Base-by-base conservation (phyloP, 2,329 filamentous ascomycete genomes). In the Lachnellula occidentalis region DNA sequence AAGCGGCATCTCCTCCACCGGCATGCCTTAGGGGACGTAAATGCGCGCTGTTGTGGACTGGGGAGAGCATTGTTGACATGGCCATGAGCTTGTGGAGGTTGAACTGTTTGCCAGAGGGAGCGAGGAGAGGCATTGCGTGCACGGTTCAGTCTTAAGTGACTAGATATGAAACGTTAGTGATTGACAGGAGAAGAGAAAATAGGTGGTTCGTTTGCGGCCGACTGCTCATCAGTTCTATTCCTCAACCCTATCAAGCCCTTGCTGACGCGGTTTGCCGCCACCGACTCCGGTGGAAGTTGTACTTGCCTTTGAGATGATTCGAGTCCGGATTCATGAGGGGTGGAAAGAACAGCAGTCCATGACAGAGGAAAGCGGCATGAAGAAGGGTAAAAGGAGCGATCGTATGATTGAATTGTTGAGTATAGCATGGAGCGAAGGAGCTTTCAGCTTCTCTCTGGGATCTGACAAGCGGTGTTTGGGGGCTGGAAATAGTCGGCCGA, bases 51-150 rank as follows among this genome's bases (percentile, higher is more conserved):
- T 31, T 31, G 9, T 67, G 61, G 4, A 58, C 55, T 22, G 61
- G 65, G 31, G 58, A 66, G 22, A 66, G 50, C 58, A 68, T 64
- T 12, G 66, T 68, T 15, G 66, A 66, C 61, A 67, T 67, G 9
- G 64, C 68, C 55, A 71, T 61, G 12, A 70, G 59, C 52, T 68
- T 69, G 55, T 70, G 67, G 34, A 71, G 60, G 31, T 61, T 63
- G 48, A 67, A 65, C 2, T 68, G 64, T 37, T 69, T 69, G 47
- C 61, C 62, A 2, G 61, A 54, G 2, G 65, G 62, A 27, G 60
- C 54, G 48, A 61, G 56, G 41, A 64, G 58, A 50, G 62, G 57
- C 58, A 63, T 63, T 21, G 41, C 45, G 49, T 12, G 39, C 34
- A 48, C 45, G 41, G 37, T 22, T 54, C 45, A 50, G 52, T 54